Evolutionary conservation across 2,329 filamentous ascomycete genomes (phyloP).

Genomic region (Cercospora janseana): DNA sequence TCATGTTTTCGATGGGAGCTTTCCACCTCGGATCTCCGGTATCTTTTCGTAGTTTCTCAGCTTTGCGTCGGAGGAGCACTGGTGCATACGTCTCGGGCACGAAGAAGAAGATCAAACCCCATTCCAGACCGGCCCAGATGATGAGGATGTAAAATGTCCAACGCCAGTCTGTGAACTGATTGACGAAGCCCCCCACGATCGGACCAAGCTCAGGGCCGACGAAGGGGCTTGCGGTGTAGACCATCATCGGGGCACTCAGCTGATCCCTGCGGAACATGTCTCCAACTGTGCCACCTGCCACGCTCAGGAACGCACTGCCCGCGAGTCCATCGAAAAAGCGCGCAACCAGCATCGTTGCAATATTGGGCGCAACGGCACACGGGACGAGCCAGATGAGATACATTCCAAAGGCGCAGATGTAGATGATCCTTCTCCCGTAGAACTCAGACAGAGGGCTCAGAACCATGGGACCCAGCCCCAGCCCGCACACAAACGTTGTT

Average conservation of each 20-base stretch:
- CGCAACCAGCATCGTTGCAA: slow-evolving; percentile 56
- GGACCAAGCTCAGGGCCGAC: slow-evolving; percentile 57
- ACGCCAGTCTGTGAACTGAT: slow-evolving; percentile 68
- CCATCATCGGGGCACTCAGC: slow-evolving; percentile 77
- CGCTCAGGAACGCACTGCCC: slow-evolving; percentile 56
- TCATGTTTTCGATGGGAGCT: slow-evolving; percentile 71
- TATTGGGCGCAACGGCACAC: slow-evolving; percentile 55
- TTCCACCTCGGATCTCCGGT: slow-evolving; percentile 70
- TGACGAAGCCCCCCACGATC: slow-evolving; percentile 75
- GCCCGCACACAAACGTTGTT: slow-evolving; percentile 63
- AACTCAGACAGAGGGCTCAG: slow-evolving; percentile 65
- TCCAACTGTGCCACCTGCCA: slow-evolving; percentile 63
- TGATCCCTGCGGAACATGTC: slow-evolving; percentile 70
- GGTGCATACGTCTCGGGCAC: slow-evolving; percentile 81
- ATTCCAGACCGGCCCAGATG: slow-evolving; percentile 71
- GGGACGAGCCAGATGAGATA: slow-evolving; percentile 59
- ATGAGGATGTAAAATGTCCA: slow-evolving; percentile 81
- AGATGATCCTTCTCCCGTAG: slow-evolving; percentile 64
- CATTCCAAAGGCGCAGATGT: slow-evolving; percentile 62
- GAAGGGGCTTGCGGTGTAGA: slow-evolving; percentile 64
- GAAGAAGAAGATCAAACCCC: slow-evolving; percentile 63
- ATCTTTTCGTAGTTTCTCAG: slow-evolving; percentile 64
- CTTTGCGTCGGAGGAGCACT: slow-evolving; percentile 70
- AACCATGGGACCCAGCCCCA: slow-evolving; percentile 59
- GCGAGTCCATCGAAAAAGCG: slow-evolving; percentile 57